Percentiles rank a stretch among this genome's conserved stretches.
Conservation (phyloP, 495 filamentous ascomycete genomes). For the Neurospora sp. region DNA sequence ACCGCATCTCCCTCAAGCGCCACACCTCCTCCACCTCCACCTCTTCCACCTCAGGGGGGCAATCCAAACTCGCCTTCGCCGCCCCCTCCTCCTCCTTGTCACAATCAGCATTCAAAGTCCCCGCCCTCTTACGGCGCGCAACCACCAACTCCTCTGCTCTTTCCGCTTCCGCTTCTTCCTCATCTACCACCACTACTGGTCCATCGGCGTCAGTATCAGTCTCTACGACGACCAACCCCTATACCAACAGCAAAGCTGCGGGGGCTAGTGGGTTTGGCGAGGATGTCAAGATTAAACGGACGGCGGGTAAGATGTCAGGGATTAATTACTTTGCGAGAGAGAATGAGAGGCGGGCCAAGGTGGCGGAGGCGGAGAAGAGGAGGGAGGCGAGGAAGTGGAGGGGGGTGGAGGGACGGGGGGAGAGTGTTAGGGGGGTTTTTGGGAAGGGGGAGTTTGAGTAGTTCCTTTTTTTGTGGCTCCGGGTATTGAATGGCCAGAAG, state of each 20-base stretch:
- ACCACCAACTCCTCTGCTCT: constrained; percentile 52
- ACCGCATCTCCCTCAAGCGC: constrained; percentile 70
- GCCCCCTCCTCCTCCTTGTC: constrained; percentile 19
- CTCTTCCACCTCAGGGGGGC: constrained; percentile 14
- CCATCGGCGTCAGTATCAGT: background rate
- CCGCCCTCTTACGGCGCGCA: constrained; percentile 65
- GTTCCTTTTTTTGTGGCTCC: background rate
- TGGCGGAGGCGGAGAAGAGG: constrained; percentile 51
- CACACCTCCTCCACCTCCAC: constrained; percentile 36
- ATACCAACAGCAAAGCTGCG: constrained; percentile 26
- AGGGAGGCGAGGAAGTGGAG: constrained; percentile 59
- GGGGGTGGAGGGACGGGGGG: constrained; percentile 42
- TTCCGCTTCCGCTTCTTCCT: constrained; percentile 16
- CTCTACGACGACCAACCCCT: constrained; percentile 20
- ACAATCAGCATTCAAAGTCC: constrained; percentile 50
- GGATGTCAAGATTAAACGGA: constrained; percentile 55
- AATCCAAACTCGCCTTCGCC: constrained; percentile 49
- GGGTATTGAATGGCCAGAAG: no score
- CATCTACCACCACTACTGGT: constrained; percentile 14
- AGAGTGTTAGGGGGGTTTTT: constrained; percentile 41
- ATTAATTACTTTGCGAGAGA: constrained; percentile 79
- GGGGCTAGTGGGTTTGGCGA: constrained; percentile 30
- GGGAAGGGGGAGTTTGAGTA: constrained; percentile 41
- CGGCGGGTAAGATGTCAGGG: constrained; percentile 44
- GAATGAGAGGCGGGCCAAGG: constrained; percentile 46